These are phyloP conservation scores for Vitis hybrid DNA, from an alignment of 177 flowering plant species.

Conservation along the genomic window DNA sequence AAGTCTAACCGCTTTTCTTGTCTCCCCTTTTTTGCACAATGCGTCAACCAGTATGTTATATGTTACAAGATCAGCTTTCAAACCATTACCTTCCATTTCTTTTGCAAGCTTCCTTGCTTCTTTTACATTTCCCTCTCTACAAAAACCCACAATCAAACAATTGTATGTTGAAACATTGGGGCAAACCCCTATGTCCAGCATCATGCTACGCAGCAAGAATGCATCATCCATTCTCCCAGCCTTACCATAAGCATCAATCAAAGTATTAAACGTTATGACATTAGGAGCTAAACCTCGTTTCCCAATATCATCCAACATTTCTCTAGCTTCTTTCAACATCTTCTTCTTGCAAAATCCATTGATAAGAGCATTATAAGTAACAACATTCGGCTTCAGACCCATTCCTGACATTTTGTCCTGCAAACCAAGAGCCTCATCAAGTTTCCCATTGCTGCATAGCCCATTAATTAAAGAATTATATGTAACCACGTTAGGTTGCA, in stretches of 20 bases:
- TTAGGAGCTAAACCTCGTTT: conserved; percentile 35
- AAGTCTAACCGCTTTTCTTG: conserved; percentile 43
- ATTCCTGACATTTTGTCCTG: conserved; percentile 40
- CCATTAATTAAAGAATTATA: conserved; percentile 64
- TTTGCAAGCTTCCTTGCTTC: conserved; percentile 30
- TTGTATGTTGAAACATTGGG: conserved; percentile 60
- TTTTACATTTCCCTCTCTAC: conserved; percentile 29
- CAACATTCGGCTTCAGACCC: conserved; percentile 45
- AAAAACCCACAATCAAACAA: conserved; percentile 52
- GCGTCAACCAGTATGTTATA: conserved; percentile 45
- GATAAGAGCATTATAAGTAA: conserved; percentile 54
- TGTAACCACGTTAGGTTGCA: conserved; percentile 47
- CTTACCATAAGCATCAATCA: conserved; percentile 61
- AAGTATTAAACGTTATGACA: conserved; percentile 46
- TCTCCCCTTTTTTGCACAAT: conserved; percentile 41
- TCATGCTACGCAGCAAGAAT: conserved; percentile 27
- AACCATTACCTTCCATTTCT: conserved; percentile 40
- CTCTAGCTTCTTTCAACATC: conserved; percentile 49
- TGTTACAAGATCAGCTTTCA: conserved; percentile 45
- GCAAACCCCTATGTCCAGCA: conserved; percentile 35
- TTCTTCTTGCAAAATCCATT: conserved; percentile 49
- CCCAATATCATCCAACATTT: conserved; percentile 37
- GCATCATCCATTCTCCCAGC: conserved; percentile 47
- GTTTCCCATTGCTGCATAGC: conserved; percentile 39
- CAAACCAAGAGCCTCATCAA: conserved; percentile 43